Evolutionary conservation across 768 basidiomycete genomes (phyloP).

Genomic region (Tubosaeta sp.): DNA sequence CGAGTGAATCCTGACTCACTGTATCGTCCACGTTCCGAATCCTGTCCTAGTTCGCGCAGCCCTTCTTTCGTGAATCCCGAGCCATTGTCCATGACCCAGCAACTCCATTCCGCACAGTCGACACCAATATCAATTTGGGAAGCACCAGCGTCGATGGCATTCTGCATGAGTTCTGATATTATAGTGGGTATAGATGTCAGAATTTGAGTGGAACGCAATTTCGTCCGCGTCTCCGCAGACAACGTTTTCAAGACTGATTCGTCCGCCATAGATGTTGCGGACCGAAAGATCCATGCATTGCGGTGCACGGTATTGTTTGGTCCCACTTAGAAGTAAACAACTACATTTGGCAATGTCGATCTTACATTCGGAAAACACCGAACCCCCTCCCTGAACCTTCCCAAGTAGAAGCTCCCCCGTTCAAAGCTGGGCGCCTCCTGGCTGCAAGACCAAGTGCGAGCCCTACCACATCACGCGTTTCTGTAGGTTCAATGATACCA

Average conservation of each 20-base stretch:
- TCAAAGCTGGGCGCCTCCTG: conserved; percentile 30
- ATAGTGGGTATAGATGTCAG: conserved; percentile 78
- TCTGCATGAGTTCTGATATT: conserved; percentile 84
- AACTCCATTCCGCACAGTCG: conserved; percentile 72
- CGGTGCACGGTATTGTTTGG: conserved; percentile 19
- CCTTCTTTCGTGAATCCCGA: conserved; percentile 63
- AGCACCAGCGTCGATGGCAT: conserved; percentile 81
- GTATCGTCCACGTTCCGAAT: conserved; percentile 56
- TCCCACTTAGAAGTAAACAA: conserved; percentile 21
- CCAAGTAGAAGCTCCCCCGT: conserved; percentile 44
- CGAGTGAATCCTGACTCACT: conserved; percentile 43
- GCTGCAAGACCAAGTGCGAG: conserved; percentile 81
- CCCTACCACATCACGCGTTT: conserved; percentile 85
- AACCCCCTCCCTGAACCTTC: conserved; percentile 69
- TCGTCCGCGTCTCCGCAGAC: conserved; percentile 57
- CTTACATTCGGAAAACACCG: conserved; percentile 89
- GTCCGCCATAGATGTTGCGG: conserved; percentile 13
- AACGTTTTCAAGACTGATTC: conserved; percentile 37
- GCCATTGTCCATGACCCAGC: conserved; percentile 87
- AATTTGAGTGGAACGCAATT: conserved; percentile 78
- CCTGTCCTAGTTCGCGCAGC: conserved; percentile 50
- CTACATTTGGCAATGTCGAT: conserved; percentile 23
- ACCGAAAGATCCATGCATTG: not conserved
- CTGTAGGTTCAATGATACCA: conserved; percentile 83
- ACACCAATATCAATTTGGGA: conserved; percentile 65